Conservation (phyloP, 352 stramenopile species). For the Phytophthora crassamura region DNA sequence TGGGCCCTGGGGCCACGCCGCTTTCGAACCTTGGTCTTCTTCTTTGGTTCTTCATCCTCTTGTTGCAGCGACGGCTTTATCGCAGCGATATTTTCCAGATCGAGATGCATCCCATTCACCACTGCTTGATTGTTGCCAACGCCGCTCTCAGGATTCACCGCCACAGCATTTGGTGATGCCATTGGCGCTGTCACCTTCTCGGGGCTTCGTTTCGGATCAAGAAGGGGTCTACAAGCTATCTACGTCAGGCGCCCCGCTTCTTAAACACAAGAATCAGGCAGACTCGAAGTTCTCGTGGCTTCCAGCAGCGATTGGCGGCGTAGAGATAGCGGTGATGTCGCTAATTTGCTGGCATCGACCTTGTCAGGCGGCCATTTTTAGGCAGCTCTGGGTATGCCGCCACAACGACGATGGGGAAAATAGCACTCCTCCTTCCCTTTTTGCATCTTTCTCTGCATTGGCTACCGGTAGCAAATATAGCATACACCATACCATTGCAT, state of each 20-base stretch:
- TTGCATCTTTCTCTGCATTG: slow-evolving; percentile 14
- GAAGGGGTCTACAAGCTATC: no score
- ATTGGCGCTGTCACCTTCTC: slow-evolving; percentile 4
- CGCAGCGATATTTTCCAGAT: slow-evolving; percentile 32
- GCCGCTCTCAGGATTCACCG: background rate
- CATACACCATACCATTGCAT: slow-evolving; percentile 3
- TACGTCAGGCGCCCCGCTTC: background rate
- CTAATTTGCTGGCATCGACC: slow-evolving; percentile 21
- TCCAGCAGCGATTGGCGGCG: background rate
- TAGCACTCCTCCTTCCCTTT: slow-evolving; percentile 16
- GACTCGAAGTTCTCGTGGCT: background rate
- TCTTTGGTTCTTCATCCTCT: slow-evolving; percentile 26
- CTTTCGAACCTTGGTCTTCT: slow-evolving; percentile 67
- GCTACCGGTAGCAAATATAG: slow-evolving; percentile 25
- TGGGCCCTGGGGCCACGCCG: slow-evolving; percentile 65
- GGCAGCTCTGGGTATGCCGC: background rate
- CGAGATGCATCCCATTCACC: slow-evolving; percentile 28
- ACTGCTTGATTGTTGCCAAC: slow-evolving; percentile 1
- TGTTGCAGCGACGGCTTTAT: slow-evolving; percentile 1
- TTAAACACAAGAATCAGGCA: background rate
- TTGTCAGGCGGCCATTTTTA: slow-evolving; percentile 30
- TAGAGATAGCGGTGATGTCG: slow-evolving; percentile 1
- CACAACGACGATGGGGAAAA: slow-evolving; percentile 12
- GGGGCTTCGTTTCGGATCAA: no score
- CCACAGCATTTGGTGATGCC: slow-evolving; percentile 7